Conservation (phyloP, 2,329 filamentous ascomycete genomes). For the Anisogramma anomala region DNA sequence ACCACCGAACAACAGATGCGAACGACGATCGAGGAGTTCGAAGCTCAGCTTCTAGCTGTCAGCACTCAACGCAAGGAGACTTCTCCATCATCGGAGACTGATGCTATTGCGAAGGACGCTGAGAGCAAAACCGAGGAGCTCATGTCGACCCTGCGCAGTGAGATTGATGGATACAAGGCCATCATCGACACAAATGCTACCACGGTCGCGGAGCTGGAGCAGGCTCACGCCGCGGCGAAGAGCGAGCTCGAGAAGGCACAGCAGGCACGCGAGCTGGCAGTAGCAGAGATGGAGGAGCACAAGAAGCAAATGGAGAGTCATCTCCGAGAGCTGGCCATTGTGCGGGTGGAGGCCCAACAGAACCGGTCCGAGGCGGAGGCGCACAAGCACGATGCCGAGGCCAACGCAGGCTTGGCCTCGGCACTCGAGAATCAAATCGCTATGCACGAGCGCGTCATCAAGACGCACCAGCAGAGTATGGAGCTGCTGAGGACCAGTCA, state of each 20-base stretch:
- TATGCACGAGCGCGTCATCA: conserved; percentile 47
- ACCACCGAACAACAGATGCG: conserved; percentile 62
- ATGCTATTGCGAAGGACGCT: conserved; percentile 33
- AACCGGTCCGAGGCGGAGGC: conserved; percentile 32
- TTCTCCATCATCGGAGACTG: conserved; percentile 11
- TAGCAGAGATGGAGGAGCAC: conserved; percentile 33
- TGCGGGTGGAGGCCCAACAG: conserved; percentile 47
- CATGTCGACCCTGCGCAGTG: conserved; percentile 51
- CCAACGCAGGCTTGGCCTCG: conserved; percentile 29
- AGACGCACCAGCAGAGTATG: conserved; percentile 40
- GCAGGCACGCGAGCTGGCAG: conserved; percentile 43
- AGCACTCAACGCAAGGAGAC: conserved; percentile 8
- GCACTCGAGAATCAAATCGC: conserved; percentile 48
- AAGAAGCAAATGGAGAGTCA: conserved; percentile 17
- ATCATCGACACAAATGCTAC: conserved; percentile 57
- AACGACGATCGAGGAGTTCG: conserved; percentile 60
- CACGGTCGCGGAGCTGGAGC: conserved; percentile 64
- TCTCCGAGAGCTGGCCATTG: conserved; percentile 55
- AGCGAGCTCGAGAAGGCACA: conserved; percentile 56
- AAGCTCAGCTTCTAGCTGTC: conserved; percentile 32
- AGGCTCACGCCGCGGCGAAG: conserved; percentile 54
- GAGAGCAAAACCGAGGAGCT: conserved; percentile 47
- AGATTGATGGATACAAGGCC: conserved; percentile 72
- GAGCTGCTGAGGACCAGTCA: conserved; percentile 39
- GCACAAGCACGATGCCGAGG: conserved; percentile 24